Conservation (phyloP, 1,139 yeast species). For the Saccharomyces pastorianus region DNA sequence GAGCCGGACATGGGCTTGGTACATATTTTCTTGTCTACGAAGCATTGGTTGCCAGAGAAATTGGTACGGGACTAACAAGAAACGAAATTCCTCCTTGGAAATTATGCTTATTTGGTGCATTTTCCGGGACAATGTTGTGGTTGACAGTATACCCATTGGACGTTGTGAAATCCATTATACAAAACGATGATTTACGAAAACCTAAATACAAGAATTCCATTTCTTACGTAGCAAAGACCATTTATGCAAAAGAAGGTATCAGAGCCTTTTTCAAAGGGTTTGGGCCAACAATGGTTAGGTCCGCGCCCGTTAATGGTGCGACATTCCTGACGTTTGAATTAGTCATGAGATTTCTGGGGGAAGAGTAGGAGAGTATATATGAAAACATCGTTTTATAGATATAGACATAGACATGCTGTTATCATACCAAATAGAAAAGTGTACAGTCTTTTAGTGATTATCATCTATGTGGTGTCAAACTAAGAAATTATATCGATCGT, state of each 20-base stretch:
- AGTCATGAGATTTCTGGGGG: slow-evolving; percentile 59
- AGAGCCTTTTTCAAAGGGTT: slow-evolving; percentile 83
- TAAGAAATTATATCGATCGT: background rate
- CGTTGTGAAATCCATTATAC: slow-evolving; percentile 76
- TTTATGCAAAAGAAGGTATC: slow-evolving; percentile 51
- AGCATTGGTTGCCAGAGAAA: slow-evolving; percentile 63
- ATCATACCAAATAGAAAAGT: background rate
- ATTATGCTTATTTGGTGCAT: slow-evolving; percentile 72
- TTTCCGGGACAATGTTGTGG: slow-evolving; percentile 86
- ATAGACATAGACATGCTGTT: background rate
- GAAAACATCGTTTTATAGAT: background rate
- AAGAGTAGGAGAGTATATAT: background rate
- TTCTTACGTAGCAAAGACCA: slow-evolving; percentile 46
- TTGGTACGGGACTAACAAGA: slow-evolving; percentile 39
- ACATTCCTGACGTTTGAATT: slow-evolving; percentile 88
- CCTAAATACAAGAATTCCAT: slow-evolving; percentile 32
- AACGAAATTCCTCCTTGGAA: slow-evolving; percentile 77
- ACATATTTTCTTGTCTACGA: slow-evolving; percentile 84
- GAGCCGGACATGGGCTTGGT: slow-evolving; percentile 87
- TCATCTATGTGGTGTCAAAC: background rate
- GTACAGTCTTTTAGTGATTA: background rate
- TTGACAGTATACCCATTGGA: slow-evolving; percentile 73
- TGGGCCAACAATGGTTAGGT: slow-evolving; percentile 81
- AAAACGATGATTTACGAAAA: slow-evolving; percentile 64
- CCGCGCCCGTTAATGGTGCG: slow-evolving; percentile 96